Evolutionary conservation across 345 rosid species (phyloP).

Genomic region (Punica granatum): DNA sequence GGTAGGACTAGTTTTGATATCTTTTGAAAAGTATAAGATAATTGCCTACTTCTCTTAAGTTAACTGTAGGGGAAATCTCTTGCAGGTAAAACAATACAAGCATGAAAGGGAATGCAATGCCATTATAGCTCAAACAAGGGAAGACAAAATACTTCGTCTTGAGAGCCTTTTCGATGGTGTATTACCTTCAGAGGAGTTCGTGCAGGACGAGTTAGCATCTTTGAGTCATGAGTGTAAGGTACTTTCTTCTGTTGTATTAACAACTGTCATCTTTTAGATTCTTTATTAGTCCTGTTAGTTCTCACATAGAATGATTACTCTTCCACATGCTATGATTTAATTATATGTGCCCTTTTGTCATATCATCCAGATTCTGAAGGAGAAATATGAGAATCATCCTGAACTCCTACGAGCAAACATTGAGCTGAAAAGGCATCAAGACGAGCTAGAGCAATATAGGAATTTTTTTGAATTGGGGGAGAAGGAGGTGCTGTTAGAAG

Average conservation of each 20-base stretch:
- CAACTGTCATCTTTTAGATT: background rate
- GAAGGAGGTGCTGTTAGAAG: constrained; percentile 87
- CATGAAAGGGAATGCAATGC: constrained; percentile 98
- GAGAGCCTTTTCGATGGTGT: constrained; percentile 98
- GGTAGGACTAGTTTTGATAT: constrained; percentile 34
- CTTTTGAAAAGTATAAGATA: background rate
- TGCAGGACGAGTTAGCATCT: constrained; percentile 79
- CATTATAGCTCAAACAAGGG: constrained; percentile 79
- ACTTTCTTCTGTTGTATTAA: background rate
- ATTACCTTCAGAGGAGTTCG: constrained; percentile 73
- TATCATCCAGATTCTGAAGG: constrained; percentile 71
- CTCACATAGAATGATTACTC: background rate
- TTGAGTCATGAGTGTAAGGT: constrained; percentile 79
- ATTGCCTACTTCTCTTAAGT: constrained; percentile 5
- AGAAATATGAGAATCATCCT: constrained; percentile 87
- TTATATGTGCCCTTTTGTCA: constrained; percentile 10
- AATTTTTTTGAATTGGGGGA: constrained; percentile 85
- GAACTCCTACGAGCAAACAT: constrained; percentile 66
- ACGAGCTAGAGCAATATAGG: constrained; percentile 68
- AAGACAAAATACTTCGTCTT: constrained; percentile 86
- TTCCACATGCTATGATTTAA: background rate
- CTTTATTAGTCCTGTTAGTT: background rate
- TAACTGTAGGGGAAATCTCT: constrained; percentile 14
- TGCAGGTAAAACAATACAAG: constrained; percentile 94
- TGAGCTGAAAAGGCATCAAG: constrained; percentile 69